Conservation (phyloP, 2,329 filamentous ascomycete species). For the Pochonia chlamydosporia region DNA sequence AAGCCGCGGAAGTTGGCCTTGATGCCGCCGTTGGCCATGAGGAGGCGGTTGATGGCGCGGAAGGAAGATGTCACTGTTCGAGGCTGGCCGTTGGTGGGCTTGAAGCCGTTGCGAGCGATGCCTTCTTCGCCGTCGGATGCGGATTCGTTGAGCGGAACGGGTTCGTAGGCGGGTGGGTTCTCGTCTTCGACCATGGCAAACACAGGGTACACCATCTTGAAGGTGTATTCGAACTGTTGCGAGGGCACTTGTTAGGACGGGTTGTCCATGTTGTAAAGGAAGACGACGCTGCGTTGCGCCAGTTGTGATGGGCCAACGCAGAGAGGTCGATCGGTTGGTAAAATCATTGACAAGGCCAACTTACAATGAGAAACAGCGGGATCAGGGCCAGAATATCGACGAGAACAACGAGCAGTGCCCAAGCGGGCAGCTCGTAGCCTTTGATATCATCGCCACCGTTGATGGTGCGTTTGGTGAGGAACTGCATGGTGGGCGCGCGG, state of each 20-base stretch:
- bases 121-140: constrained; percentile 26
- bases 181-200: constrained; percentile 56
- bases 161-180: constrained; percentile 48
- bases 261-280: background rate
- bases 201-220: constrained; percentile 44
- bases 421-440: constrained; percentile 28
- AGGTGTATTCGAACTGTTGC: constrained; percentile 45
- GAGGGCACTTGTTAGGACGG: background rate
- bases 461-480: constrained; percentile 27
- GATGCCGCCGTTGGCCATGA: constrained; percentile 59
- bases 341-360: constrained; percentile 10
- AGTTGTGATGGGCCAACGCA: too few relatives aligned
- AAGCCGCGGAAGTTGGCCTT: constrained; percentile 66
- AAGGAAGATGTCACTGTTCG: constrained; percentile 44
- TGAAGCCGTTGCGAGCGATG: constrained; percentile 23
- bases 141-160: constrained; percentile 36
- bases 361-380: constrained; percentile 37
- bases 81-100: constrained; percentile 27
- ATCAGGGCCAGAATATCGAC: constrained; percentile 38
- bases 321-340: background rate
- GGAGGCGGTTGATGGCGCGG: constrained; percentile 44
- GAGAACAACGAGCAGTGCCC: constrained; percentile 33
- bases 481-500: constrained; percentile 7
- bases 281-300: too few relatives aligned
- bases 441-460: constrained; percentile 16